Conservation (phyloP, 257 asterid species). For the Cruciata laevipes region DNA sequence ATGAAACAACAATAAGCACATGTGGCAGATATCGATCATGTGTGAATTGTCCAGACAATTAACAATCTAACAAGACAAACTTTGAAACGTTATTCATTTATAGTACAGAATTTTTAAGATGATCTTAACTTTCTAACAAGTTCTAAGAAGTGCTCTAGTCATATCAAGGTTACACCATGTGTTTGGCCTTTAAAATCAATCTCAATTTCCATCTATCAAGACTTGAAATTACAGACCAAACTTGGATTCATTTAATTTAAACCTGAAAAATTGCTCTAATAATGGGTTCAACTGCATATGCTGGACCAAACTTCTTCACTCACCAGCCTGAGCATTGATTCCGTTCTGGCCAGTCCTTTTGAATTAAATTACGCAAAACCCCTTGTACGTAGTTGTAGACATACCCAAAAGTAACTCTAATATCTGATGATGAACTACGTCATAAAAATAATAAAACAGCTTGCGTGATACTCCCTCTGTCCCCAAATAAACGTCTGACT, state of each 20-base stretch:
- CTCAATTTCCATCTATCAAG: neutral
- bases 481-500: too few species aligned
- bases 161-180: neutral
- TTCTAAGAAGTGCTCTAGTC: neutral
- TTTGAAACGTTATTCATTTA: neutral
- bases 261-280: conserved; percentile 1
- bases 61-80: neutral
- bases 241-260: neutral
- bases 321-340: conserved; percentile 6
- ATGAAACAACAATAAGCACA: too few species aligned
- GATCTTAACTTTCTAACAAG: neutral
- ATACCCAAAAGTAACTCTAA: too few species aligned
- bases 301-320: conserved; percentile 2
- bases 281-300: neutral
- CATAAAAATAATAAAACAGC: too few species aligned
- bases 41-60: too few species aligned
- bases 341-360: neutral
- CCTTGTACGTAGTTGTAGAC: neutral
- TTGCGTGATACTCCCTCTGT: too few species aligned
- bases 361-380: neutral
- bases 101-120: neutral
- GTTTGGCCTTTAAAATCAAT: neutral
- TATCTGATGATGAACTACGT: too few species aligned
- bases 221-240: neutral
- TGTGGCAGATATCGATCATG: too few species aligned